A percentile compares a stretch with the other conserved stretches of the same genome.
phyloP scores from a whole-genome alignment of 2,329 filamentous ascomycete species.

The Verticillium nonalfalfae region DNA sequence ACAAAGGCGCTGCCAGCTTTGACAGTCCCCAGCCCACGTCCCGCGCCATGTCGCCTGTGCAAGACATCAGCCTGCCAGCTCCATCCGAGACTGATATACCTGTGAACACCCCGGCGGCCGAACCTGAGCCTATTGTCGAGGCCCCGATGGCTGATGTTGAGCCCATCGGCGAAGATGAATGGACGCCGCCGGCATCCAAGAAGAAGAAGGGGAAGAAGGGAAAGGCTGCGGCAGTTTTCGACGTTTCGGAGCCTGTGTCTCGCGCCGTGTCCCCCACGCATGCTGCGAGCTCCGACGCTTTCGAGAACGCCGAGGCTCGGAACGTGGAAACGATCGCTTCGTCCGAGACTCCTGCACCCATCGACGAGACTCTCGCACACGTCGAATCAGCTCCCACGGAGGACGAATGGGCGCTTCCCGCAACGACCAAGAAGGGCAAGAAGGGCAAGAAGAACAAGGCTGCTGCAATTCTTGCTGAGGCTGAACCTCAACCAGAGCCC shows the following conservation, averaged over 20 bases:
- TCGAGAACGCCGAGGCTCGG: background rate
- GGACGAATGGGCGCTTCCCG: background rate
- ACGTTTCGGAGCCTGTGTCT: background rate
- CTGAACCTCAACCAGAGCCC: background rate
- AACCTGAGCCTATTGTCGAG: background rate
- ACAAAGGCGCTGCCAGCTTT: background rate
- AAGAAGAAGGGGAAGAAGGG: slow-evolving; percentile 19
- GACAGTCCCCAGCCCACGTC: background rate
- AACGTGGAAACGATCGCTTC: slow-evolving; percentile 5
- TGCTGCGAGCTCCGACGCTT: no score
- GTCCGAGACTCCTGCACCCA: slow-evolving; percentile 8
- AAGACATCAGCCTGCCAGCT: background rate
- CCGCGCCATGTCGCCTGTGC: background rate
- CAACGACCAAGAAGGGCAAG: slow-evolving; percentile 22
- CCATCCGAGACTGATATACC: background rate
- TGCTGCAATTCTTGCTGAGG: background rate
- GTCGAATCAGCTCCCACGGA: background rate
- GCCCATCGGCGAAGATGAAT: slow-evolving; percentile 5
- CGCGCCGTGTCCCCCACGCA: background rate
- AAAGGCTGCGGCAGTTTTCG: background rate
- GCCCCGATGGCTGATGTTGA: background rate
- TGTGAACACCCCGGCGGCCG: background rate
- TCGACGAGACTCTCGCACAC: background rate
- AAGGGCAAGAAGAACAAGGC: slow-evolving; percentile 9
- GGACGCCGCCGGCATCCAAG: slow-evolving; percentile 7